phyloP scores from a whole-genome alignment of 345 rosid species.

The Punica granatum region DNA sequence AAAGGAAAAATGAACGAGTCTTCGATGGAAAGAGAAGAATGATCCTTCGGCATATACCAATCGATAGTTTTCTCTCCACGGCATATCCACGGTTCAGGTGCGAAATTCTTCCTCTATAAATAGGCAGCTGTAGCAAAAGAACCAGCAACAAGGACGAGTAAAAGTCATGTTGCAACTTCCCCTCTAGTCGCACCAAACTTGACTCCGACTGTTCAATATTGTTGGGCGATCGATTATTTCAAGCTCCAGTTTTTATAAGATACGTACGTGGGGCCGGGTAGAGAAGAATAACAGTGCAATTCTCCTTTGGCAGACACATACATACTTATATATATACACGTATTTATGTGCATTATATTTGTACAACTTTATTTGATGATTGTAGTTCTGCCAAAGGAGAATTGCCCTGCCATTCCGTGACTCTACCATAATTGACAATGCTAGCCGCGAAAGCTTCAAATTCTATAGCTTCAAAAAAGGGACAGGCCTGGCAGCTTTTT shows the following conservation, averaged over 20 bases:
- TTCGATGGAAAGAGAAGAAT: not conserved
- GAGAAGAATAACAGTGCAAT: constrained; percentile 11
- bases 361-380: not conserved
- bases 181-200: not conserved
- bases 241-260: no score
- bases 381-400: constrained; percentile 11
- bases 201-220: no score
- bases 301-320: constrained; percentile 12
- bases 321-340: not conserved
- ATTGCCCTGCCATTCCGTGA: constrained; percentile 9
- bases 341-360: not conserved
- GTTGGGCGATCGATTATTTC: no score
- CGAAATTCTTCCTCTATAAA: not conserved
- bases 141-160: not conserved
- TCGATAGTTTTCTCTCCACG: not conserved
- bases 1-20: not conserved
- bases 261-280: not conserved
- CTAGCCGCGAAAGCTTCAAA: not conserved
- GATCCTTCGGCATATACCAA: constrained; percentile 4
- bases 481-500: not conserved
- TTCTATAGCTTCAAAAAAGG: not conserved
- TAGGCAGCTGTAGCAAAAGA: not conserved
- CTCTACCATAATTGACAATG: not conserved
- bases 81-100: not conserved
- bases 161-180: not conserved